Base-by-base conservation (phyloP, 1,139 yeast species). In the Pichiaceae sp. region DNA sequence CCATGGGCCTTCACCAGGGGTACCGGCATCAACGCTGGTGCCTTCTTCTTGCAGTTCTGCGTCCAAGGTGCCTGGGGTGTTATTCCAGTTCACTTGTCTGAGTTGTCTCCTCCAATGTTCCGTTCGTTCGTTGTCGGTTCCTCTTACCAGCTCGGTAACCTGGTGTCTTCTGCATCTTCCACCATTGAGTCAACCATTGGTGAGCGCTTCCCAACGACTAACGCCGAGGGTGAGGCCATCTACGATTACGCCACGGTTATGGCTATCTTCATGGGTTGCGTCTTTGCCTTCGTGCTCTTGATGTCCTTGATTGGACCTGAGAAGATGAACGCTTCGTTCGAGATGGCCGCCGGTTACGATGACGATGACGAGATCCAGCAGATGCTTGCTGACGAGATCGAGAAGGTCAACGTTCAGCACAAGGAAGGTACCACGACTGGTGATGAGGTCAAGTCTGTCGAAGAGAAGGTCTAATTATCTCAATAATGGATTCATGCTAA, bases 41-140 rank as follows among this genome's bases (percentile, higher is more conserved):
- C 69, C 2, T 84, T 83, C 60, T 82, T 80, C 63, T 61, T 84
- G 50, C 95, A 85, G 59, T 75, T 78, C 52, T 77, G 78, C 47
- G 93, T 84, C 35, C 94, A 83, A 60, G 95, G 95, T 46, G 82
- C 86, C 14, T 85, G 94, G 87, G 93, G 94, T 49, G 84, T 82
- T 34, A 70, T 81, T 46, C 95, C 95, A 38, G 73, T 81, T 44
- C 86, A 82, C 57, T 64, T 83, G 37, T 68, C 84, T 2, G 94
- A 83, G 60, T 68, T 84, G 45, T 72, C 91, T 14, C 80, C 80
- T 33, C 91, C 89, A 18, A 77, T 79, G 47, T 79, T 78, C 62
- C 70, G 83, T 55, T 68, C 89, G 3, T 77, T 82, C 47, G 78
- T 80, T 36, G 75, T 74, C 34, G 95, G 95, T 54, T 71, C 75